Percentiles rank a stretch among this genome's conserved stretches.
phyloP scores from a whole-genome alignment of 306 rosid species.

The Abrus pulchellus region DNA sequence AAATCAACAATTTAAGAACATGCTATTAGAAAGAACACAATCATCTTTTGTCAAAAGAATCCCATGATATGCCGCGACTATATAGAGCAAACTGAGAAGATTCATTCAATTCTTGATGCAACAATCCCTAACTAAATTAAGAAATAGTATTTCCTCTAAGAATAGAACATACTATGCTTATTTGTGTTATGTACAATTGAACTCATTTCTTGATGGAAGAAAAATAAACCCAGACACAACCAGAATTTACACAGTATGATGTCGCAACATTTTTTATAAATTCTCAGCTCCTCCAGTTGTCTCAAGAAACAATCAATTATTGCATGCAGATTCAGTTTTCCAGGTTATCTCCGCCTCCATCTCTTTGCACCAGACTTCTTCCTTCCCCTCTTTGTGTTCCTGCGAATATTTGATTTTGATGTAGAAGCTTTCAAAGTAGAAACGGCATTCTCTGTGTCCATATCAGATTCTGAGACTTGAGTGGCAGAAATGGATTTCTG shows the following conservation, averaged over 20 bases:
- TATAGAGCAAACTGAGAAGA: background rate
- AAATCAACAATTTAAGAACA: background rate
- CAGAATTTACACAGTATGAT: slow-evolving; percentile 50
- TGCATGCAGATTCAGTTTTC: slow-evolving; percentile 36
- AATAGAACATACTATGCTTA: slow-evolving; percentile 25
- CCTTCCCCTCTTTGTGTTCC: slow-evolving; percentile 61
- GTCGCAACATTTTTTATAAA: slow-evolving; percentile 10
- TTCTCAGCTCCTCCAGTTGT: slow-evolving; percentile 28
- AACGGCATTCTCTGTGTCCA: slow-evolving; percentile 44
- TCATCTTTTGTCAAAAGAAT: background rate
- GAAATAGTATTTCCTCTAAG: slow-evolving; percentile 16
- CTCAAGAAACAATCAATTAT: background rate
- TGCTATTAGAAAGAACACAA: background rate
- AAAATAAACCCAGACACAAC: slow-evolving; percentile 44
- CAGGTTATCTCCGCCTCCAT: slow-evolving; percentile 43
- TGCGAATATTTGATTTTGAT: slow-evolving; percentile 51
- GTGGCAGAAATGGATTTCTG: slow-evolving; percentile 50
- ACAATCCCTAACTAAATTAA: slow-evolving; percentile 34
- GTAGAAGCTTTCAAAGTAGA: slow-evolving; percentile 54
- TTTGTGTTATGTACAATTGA: slow-evolving; percentile 51
- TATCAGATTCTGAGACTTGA: slow-evolving; percentile 51
- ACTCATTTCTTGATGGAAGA: slow-evolving; percentile 48
- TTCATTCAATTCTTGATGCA: background rate
- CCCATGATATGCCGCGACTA: background rate
- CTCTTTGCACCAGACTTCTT: slow-evolving; percentile 56